phyloP scores from a whole-genome alignment of 371 early-diverging fungal genomes.

The Phascolomyces articulosus region DNA sequence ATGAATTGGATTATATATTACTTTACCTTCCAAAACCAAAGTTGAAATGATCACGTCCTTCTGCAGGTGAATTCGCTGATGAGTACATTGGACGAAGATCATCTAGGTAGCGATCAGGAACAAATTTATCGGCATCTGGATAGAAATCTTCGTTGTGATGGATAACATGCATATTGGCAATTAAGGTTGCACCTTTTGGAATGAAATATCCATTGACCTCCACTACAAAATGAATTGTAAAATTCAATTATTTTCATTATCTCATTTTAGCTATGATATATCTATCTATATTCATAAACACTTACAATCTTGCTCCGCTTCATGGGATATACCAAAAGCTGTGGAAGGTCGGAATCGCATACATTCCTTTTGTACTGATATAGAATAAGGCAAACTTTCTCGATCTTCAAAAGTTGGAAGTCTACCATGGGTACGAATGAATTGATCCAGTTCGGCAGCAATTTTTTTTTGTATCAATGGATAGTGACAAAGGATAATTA shows the following conservation, averaged over 20 bases:
- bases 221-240: not conserved
- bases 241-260: not conserved
- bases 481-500: slow-evolving; percentile 23
- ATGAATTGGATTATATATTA: no score
- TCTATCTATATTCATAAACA: not conserved
- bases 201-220: slow-evolving; percentile 11
- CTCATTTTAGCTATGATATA: no score
- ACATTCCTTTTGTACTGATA: slow-evolving; percentile 22
- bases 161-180: slow-evolving; percentile 18
- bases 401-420: slow-evolving; percentile 19
- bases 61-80: not conserved
- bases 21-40: slow-evolving; percentile 21
- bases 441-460: slow-evolving; percentile 13
- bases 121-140: slow-evolving; percentile 14
- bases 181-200: slow-evolving; percentile 8
- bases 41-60: slow-evolving; percentile 18
- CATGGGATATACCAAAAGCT: slow-evolving; percentile 20
- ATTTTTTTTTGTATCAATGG: slow-evolving; percentile 19
- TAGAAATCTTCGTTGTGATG: slow-evolving; percentile 12
- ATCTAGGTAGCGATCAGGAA: slow-evolving; percentile 16
- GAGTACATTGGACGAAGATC: not conserved
- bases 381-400: slow-evolving; percentile 15
- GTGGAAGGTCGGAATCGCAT: slow-evolving; percentile 16
- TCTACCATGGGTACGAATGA: slow-evolving; percentile 11
- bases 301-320: slow-evolving; percentile 12